Percentiles rank a stretch among this genome's conserved stretches.
Conservation (phyloP, 495 filamentous ascomycete genomes). For the Extremus antarcticus region DNA sequence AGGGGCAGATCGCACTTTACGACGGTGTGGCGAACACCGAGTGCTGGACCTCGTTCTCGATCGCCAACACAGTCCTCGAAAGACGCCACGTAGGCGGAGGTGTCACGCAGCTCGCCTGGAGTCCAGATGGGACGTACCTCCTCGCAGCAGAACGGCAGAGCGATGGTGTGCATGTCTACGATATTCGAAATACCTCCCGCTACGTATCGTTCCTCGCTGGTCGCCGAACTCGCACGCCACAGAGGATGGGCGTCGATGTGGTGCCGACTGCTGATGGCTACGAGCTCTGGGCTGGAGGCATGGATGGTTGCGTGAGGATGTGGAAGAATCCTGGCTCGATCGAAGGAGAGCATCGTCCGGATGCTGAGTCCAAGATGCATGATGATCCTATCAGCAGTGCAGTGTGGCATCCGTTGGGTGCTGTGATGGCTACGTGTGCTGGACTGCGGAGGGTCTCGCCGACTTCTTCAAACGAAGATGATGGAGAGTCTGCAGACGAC, state of each 20-base stretch:
- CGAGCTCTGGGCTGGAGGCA: constrained; percentile 77
- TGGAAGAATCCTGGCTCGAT: constrained; percentile 48
- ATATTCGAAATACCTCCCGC: constrained; percentile 62
- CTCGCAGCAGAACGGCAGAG: constrained; percentile 77
- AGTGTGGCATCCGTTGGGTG: constrained; percentile 55
- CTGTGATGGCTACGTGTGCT: constrained; percentile 64
- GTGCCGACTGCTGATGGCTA: constrained; percentile 39
- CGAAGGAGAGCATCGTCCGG: constrained; percentile 33
- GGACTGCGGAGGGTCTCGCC: too few species aligned
- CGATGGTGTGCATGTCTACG: constrained; percentile 65
- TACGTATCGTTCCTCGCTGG: constrained; percentile 61
- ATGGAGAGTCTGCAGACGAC: background rate
- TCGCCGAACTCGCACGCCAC: constrained; percentile 59
- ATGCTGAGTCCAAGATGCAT: constrained; percentile 27
- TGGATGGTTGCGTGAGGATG: constrained; percentile 62
- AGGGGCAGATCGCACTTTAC: constrained; percentile 66
- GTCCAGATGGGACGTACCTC: constrained; percentile 75
- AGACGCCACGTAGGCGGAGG: constrained; percentile 48
- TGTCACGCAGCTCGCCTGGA: constrained; percentile 59
- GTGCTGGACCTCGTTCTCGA: constrained; percentile 54
- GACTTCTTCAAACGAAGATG: too few species aligned
- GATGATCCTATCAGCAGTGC: constrained; percentile 48
- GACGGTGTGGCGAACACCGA: constrained; percentile 54
- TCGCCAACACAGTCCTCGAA: constrained; percentile 32
- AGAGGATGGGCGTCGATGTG: constrained; percentile 68